Evolutionary conservation across 1,139 yeast genomes (phyloP).

Genomic region (Wickerhamomyces sp.): DNA sequence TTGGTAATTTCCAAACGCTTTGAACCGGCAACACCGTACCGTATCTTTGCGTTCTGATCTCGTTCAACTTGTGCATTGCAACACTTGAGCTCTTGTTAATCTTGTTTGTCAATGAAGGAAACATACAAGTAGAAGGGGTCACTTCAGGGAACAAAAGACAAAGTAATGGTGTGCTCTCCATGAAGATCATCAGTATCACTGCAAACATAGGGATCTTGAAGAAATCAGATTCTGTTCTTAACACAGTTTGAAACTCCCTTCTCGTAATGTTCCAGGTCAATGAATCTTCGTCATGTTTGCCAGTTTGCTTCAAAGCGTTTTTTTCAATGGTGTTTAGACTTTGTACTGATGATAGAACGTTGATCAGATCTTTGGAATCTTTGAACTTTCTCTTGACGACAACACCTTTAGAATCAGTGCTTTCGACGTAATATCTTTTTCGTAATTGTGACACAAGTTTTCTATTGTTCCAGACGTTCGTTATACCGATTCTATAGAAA

Average conservation of each 20-base stretch:
- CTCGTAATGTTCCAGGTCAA: constrained; percentile 37
- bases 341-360: constrained; percentile 20
- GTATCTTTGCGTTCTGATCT: constrained; percentile 23
- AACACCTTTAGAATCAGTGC: constrained; percentile 21
- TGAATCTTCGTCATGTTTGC: constrained; percentile 26
- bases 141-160: constrained; percentile 56
- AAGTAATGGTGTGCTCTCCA: constrained; percentile 59
- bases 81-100: constrained; percentile 14
- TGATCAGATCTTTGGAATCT: constrained; percentile 17
- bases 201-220: constrained; percentile 61
- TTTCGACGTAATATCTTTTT: constrained; percentile 17
- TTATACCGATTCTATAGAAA: constrained; percentile 50
- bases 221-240: constrained; percentile 56
- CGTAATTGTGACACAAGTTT: constrained; percentile 25
- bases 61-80: constrained; percentile 15
- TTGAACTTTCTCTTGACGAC: constrained; percentile 22
- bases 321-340: constrained; percentile 18
- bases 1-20: constrained; percentile 42
- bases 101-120: constrained; percentile 41
- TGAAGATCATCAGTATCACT: constrained; percentile 47
- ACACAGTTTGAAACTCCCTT: constrained; percentile 45
- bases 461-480: constrained; percentile 44
- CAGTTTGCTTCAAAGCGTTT: constrained; percentile 27
- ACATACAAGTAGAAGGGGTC: constrained; percentile 65
- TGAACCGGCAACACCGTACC: constrained; percentile 16